Evolutionary conservation across 1,284 basidiomycete species (phyloP).

Genomic region (Pyrrhoderma lamaoense): DNA sequence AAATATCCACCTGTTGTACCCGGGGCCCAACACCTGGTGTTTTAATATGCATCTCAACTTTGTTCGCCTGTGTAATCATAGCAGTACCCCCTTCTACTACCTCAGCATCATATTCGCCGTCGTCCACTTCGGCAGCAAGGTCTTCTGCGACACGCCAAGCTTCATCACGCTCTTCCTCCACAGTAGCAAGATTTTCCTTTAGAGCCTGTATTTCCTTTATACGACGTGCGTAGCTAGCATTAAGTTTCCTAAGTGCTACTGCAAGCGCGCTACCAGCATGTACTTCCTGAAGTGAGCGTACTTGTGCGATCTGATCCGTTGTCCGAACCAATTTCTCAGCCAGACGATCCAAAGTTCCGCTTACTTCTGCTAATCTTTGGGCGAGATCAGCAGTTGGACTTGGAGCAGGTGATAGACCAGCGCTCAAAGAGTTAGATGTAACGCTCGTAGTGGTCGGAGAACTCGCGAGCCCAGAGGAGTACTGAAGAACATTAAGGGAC

Average conservation of each 20-base stretch:
- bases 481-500: conserved; percentile 40
- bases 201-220: conserved; percentile 46
- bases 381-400: conserved; percentile 30
- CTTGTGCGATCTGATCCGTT: conserved; percentile 56
- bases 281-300: conserved; percentile 48
- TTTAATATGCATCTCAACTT: conserved; percentile 7
- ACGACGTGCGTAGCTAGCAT: conserved; percentile 61
- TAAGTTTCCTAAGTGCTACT: conserved; percentile 70
- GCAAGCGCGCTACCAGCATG: conserved; percentile 69
- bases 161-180: conserved; percentile 69
- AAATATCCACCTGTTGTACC: conserved; percentile 17
- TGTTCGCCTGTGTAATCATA: conserved; percentile 36
- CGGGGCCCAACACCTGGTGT: conserved; percentile 33
- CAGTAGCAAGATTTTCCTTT: conserved; percentile 39
- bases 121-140: conserved; percentile 62
- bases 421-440: not conserved
- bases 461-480: not conserved
- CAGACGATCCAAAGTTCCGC: conserved; percentile 5
- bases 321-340: conserved; percentile 37
- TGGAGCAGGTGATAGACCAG: conserved; percentile 7
- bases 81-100: conserved; percentile 15
- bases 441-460: not conserved
- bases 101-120: conserved; percentile 31
- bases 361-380: conserved; percentile 51
- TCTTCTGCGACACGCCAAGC: conserved; percentile 72